Conservation (phyloP, 192 early-diverging fungal genomes). For the Coemansia sp. region DNA sequence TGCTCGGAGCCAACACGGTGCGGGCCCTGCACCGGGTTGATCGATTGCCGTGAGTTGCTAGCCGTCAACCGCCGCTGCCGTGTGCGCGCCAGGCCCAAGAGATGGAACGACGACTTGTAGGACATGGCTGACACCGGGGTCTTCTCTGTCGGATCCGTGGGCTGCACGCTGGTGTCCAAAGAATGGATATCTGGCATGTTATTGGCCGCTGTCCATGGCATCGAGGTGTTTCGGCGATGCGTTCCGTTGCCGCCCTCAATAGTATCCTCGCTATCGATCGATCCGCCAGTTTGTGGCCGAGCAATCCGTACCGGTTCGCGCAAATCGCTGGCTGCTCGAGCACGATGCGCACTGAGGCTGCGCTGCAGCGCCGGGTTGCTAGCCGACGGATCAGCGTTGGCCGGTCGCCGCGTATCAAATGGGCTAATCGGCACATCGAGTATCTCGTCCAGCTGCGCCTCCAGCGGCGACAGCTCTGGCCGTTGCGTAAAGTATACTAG, state of each 20-base stretch:
- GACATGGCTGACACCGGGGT: constrained; percentile 31
- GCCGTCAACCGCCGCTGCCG: constrained; percentile 39
- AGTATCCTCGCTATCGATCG: background rate
- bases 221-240: constrained; percentile 43
- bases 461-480: constrained; percentile 30
- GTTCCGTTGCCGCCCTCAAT: background rate
- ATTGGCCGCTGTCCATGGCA: constrained; percentile 30
- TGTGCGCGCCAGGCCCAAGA: constrained; percentile 40
- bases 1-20: background rate
- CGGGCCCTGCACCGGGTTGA: background rate
- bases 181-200: background rate
- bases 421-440: constrained; percentile 10
- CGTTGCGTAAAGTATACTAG: constrained; percentile 54
- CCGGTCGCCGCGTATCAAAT: background rate
- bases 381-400: background rate
- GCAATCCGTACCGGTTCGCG: background rate
- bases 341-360: constrained; percentile 21
- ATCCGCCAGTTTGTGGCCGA: constrained; percentile 5
- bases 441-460: constrained; percentile 15
- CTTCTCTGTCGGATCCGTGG: background rate
- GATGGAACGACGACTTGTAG: constrained; percentile 49
- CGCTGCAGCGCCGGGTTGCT: constrained; percentile 9
- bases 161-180: background rate
- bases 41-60: constrained; percentile 37
- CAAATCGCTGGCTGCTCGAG: constrained; percentile 36